Base-by-base conservation (phyloP, 371 early-diverging fungal genomes). In the Mucor sp. region DNA sequence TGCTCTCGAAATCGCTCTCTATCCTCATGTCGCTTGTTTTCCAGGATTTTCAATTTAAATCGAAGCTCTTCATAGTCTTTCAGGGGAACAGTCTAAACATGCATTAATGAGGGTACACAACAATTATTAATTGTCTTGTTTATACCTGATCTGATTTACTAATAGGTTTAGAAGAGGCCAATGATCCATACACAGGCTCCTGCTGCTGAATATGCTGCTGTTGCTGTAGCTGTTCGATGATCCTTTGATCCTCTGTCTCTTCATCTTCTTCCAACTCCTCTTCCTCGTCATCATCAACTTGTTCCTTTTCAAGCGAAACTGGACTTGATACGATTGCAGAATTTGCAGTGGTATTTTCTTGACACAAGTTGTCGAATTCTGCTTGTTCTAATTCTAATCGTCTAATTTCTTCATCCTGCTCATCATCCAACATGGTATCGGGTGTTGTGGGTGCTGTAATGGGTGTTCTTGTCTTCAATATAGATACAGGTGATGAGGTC, bases 21-120 rank as follows among this genome's bases (percentile, higher is more conserved):
- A 66, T 96, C 96, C 64, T 95, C 93, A 14, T 86, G 84, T 5
- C 95, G 91, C 75, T 93, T 93, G 21, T 79, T 74, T 74, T 97
- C 96, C 27, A 96, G 73, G 23, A 91, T 84, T 58, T 86, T 87
- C 21, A 95, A 75, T 72, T 93, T 93, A 44, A 92, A 77, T 5
- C 90, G 89, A 58, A 95, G 77, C 61, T 95, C 97, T 66, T 95
- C 95, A 62, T 88, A 85, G 37, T 95, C 92, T 71, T 89, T 89
- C 37, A 87, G 39, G 3, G 91, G 76, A 3, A 92, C 50, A 57
- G 57, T 57, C 57, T 57, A 57, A 57, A 4, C 5, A 6, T 53
- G 53, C 53, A 53, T 53, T 53, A 53, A 53, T 53, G 27, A 53
- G 53, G 53, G 53, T 27, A 27, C 57, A 57, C 30, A 57, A 17